Base-by-base conservation (phyloP, 139 green algal genomes). In the Coelastrella sp. region DNA sequence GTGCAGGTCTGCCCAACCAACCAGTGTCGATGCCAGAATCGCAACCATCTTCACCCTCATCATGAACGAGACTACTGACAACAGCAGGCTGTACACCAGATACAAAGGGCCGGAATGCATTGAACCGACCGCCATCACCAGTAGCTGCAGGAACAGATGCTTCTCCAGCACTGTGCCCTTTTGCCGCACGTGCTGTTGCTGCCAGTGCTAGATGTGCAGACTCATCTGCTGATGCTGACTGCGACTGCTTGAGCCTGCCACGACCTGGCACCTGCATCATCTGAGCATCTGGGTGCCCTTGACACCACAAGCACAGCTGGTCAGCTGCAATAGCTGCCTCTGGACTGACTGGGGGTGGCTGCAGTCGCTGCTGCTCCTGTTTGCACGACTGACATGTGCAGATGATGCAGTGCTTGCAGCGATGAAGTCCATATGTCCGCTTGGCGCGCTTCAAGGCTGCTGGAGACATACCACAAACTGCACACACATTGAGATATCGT, bases 381-480 rank as follows among this genome's bases (percentile, higher is more conserved):
- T 19, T 63, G 71, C 43, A 60, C 9, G 25, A 5, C 9, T 62
- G 27, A 38, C 71, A 60, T 6, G 51, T 35, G 19, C 40, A 63
- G 3, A 79, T 7, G 11, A 60, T 79, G 71, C 71, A 62, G 71
- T 51, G 45, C 40, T 51, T 37, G 71, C 41, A 79, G 9, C 71
- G 71, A 25, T 45, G 40, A 19, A 75, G 37, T n/a, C 7, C 41
- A 6, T 23, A 63, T 7, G 2, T 9, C 27, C 34, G 71, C 17
- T 38, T 11, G 37, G 71, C 34, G 4, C 32, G 38, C 41, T n/a
- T 60, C 17, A 75, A 41, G 5, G 51, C 41, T 25, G 17, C 71
- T 6, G 34, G 23, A 17, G 27, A 32, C n/a, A 34, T 32, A 25
- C 71, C 71, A 4, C 71, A 79, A 6, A 34, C 23, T 43, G 71